These are phyloP conservation scores for Onygenales sp. DNA, from an alignment of 2,329 filamentous ascomycete genomes.

Conservation along the genomic window DNA sequence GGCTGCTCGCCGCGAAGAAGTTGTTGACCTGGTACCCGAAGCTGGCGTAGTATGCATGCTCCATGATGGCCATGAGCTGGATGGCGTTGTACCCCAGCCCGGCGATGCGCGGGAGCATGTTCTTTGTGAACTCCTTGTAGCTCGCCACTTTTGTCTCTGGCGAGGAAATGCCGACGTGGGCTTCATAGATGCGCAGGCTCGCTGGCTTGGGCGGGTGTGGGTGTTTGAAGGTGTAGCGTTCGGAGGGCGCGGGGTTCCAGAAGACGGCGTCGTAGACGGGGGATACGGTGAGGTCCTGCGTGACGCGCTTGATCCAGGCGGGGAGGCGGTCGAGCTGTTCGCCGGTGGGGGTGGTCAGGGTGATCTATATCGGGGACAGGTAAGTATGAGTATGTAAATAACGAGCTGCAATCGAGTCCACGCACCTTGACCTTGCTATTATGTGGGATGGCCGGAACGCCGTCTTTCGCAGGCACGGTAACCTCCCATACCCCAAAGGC, in stretches of 20 bases:
- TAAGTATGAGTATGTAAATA: neutral
- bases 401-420: neutral
- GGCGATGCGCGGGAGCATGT: slow-evolving; percentile 85
- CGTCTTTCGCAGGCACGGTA: slow-evolving; percentile 60
- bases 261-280: slow-evolving; percentile 91
- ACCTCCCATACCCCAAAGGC: slow-evolving; percentile 82
- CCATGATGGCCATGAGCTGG: slow-evolving; percentile 98
- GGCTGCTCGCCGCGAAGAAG: slow-evolving; percentile 95
- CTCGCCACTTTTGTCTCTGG: slow-evolving; percentile 81
- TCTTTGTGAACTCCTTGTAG: slow-evolving; percentile 93
- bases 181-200: slow-evolving; percentile 91
- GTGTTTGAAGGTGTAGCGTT: slow-evolving; percentile 80
- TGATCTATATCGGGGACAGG: slow-evolving; percentile 52
- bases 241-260: slow-evolving; percentile 78
- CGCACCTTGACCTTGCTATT: slow-evolving; percentile 91
- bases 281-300: slow-evolving; percentile 81
- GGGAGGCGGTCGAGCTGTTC: slow-evolving; percentile 81
- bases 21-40: slow-evolving; percentile 99
- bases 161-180: slow-evolving; percentile 95
- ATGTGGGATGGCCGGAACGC: slow-evolving; percentile 72
- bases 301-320: slow-evolving; percentile 95
- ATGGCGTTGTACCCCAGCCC: slow-evolving; percentile 92
- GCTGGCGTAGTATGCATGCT: slow-evolving; percentile 98
- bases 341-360: slow-evolving; percentile 68
- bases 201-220: slow-evolving; percentile 68